Conservation (phyloP, 2,329 filamentous ascomycete genomes). For the Periconia sp. region DNA sequence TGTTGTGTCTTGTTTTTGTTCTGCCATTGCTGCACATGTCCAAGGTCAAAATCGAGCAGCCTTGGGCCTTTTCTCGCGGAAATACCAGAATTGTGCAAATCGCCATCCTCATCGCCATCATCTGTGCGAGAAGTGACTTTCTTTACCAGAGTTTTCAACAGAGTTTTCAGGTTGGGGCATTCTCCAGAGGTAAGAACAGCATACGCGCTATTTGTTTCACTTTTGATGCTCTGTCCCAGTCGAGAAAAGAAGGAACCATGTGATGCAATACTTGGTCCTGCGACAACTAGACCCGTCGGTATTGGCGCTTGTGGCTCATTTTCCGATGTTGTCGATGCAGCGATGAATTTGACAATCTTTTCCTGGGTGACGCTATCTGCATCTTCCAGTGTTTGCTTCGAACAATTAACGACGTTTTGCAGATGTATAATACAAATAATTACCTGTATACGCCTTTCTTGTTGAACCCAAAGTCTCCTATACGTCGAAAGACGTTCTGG, state of each 20-base stretch:
- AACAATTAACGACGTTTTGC: not conserved
- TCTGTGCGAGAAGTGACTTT: slow-evolving; percentile 61
- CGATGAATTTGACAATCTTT: slow-evolving; percentile 44
- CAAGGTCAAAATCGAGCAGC: slow-evolving; percentile 77
- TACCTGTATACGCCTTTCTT: slow-evolving; percentile 66
- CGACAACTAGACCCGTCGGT: slow-evolving; percentile 72
- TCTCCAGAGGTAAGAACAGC: slow-evolving; percentile 70
- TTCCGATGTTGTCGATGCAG: slow-evolving; percentile 22
- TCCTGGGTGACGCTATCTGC: slow-evolving; percentile 44
- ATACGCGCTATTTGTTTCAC: slow-evolving; percentile 55
- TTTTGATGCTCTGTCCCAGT: slow-evolving; percentile 52
- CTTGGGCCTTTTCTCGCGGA: slow-evolving; percentile 57
- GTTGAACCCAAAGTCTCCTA: slow-evolving; percentile 63
- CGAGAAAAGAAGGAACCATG: slow-evolving; percentile 75
- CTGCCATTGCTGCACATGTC: slow-evolving; percentile 65
- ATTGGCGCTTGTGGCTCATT: slow-evolving; percentile 51
- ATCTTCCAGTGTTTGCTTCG: slow-evolving; percentile 40
- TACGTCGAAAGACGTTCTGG: slow-evolving; percentile 62
- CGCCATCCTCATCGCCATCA: slow-evolving; percentile 56
- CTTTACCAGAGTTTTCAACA: slow-evolving; percentile 72
- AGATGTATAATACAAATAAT: not conserved
- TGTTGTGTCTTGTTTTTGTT: slow-evolving; percentile 56
- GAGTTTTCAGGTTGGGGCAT: slow-evolving; percentile 71
- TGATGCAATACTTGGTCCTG: slow-evolving; percentile 76
- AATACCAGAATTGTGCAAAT: slow-evolving; percentile 12